Evolutionary conservation across 2,329 filamentous ascomycete genomes (phyloP).

Genomic region (Colletotrichum eleusines): DNA sequence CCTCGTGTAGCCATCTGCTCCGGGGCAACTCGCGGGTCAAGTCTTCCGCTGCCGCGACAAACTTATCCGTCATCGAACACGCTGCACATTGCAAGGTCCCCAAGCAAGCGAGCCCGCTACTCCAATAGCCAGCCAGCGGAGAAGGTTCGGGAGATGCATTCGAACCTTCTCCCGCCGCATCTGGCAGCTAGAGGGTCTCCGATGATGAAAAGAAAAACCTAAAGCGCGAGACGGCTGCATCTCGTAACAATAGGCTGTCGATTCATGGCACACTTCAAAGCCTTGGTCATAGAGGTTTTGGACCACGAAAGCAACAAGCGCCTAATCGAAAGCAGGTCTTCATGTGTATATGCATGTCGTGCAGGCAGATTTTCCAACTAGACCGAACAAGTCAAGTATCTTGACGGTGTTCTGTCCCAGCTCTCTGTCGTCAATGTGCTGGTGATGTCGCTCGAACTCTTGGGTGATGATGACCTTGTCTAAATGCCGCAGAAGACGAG

Average conservation of each 20-base stretch:
- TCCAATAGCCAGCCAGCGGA: neutral
- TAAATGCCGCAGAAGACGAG: no score
- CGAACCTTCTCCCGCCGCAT: neutral
- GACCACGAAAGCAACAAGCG: slow-evolving; percentile 6
- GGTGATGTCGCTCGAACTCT: neutral
- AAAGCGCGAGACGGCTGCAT: slow-evolving; percentile 17
- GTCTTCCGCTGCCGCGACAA: neutral
- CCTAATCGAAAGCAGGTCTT: slow-evolving; percentile 30
- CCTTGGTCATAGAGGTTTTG: neutral
- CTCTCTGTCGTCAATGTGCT: slow-evolving; percentile 7
- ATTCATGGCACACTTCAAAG: slow-evolving; percentile 20
- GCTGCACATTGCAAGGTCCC: no score
- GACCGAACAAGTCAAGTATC: slow-evolving; percentile 18
- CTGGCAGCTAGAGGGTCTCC: neutral
- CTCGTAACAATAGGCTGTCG: neutral
- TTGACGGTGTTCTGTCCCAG: neutral
- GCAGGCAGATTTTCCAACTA: slow-evolving; percentile 27
- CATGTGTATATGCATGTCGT: slow-evolving; percentile 40
- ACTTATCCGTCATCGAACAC: neutral
- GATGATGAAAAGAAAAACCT: neutral
- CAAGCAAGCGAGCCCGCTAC: neutral
- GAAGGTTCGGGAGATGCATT: neutral
- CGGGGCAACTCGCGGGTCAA: neutral
- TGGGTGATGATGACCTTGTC: neutral
- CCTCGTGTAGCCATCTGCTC: slow-evolving; percentile 13